Conservation (phyloP, 2,329 filamentous ascomycete species). For the Iodosphaeria phyllophila region DNA sequence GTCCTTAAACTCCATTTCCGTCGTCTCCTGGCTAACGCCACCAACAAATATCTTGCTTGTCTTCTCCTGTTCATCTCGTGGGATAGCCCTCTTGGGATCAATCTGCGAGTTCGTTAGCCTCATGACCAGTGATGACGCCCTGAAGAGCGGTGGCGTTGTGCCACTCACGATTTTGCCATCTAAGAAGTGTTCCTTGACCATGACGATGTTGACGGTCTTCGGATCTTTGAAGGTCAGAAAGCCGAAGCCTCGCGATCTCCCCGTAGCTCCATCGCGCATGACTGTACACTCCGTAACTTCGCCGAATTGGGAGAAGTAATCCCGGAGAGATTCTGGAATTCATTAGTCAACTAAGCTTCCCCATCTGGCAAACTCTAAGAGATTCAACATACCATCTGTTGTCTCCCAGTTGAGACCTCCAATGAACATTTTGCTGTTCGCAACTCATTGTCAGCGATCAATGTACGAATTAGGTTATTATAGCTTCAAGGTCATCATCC, state of each 20-base stretch:
- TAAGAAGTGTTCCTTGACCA: conserved; percentile 98
- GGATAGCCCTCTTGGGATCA: conserved; percentile 93
- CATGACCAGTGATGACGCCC: neutral
- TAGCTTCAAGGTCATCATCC: too few species aligned
- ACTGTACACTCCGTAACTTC: conserved; percentile 96
- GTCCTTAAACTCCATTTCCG: conserved; percentile 85
- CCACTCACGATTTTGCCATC: conserved; percentile 89
- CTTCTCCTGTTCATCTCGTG: conserved; percentile 92
- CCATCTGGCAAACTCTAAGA: conserved; percentile 4
- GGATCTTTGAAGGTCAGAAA: conserved; percentile 97
- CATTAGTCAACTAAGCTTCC: conserved; percentile 4
- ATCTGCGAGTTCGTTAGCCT: conserved; percentile 40
- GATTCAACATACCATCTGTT: conserved; percentile 61
- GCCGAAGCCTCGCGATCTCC: conserved; percentile 85
- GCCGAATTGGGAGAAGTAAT: conserved; percentile 96
- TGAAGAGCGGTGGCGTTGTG: neutral
- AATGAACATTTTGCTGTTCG: conserved; percentile 94
- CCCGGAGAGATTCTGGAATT: conserved; percentile 67
- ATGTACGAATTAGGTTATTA: too few species aligned
- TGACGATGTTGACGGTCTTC: conserved; percentile 95
- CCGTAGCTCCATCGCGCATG: conserved; percentile 93
- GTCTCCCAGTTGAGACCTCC: conserved; percentile 98
- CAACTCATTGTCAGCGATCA: conserved; percentile 9
- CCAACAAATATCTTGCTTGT: conserved; percentile 98
- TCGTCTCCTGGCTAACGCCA: conserved; percentile 92